A percentile compares a stretch with the other conserved stretches of the same genome.
Evolutionary conservation across 2,329 filamentous ascomycete species (phyloP).

Genomic region (Raffaelea albimanens): DNA sequence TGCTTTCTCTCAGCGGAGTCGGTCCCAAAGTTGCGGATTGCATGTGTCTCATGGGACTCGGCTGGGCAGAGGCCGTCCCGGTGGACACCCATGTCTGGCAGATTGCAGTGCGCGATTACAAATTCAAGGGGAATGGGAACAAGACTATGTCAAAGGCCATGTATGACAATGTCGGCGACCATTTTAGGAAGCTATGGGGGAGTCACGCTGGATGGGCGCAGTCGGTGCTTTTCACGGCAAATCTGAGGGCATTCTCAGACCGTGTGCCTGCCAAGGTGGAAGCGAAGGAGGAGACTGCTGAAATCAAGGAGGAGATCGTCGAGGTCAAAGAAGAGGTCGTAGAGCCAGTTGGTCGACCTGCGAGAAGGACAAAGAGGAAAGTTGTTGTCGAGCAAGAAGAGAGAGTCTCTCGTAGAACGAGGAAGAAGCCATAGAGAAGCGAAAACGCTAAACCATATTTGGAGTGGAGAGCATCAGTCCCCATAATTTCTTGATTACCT

Average conservation of each 20-base stretch:
- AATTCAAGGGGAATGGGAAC: constrained; percentile 54
- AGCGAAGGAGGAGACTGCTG: not conserved
- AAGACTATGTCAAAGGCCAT: constrained; percentile 81
- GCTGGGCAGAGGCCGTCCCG: constrained; percentile 90
- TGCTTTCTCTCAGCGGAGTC: constrained; percentile 75
- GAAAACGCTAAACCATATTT: no score
- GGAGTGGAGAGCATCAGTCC: no score
- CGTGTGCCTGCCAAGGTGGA: not conserved
- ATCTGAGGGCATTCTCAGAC: constrained; percentile 76
- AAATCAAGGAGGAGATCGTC: no score
- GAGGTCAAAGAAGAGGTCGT: no score
- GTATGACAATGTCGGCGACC: constrained; percentile 82
- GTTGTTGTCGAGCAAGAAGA: not conserved
- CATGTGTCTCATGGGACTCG: constrained; percentile 90
- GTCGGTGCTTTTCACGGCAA: constrained; percentile 90
- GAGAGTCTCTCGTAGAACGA: not conserved
- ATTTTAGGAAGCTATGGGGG: constrained; percentile 86
- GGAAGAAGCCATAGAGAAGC: not conserved
- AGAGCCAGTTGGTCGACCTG: no score
- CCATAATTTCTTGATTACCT: no score
- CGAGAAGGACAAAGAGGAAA: not conserved
- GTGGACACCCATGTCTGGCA: constrained; percentile 99
- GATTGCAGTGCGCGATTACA: constrained; percentile 93
- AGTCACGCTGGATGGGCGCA: constrained; percentile 95
- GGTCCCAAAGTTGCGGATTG: constrained; percentile 97